Evolutionary conservation across 2,329 filamentous ascomycete genomes (phyloP), one percentile per base, ranked within the genome.

Genomic region (Tolypocladium tropicale): DNA sequence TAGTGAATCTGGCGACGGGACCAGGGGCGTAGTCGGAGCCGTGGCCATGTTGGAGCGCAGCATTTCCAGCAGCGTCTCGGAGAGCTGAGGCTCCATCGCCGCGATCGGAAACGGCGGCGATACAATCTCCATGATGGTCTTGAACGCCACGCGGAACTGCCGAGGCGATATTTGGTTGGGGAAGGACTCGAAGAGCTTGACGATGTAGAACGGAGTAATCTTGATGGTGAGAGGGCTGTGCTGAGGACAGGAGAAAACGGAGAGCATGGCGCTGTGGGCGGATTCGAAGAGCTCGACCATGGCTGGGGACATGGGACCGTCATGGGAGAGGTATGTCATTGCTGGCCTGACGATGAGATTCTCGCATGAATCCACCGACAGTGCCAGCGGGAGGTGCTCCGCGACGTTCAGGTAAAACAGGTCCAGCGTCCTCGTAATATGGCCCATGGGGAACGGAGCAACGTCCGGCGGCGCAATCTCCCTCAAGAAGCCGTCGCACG

Each of bases 101-200:
- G 88, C 84, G 43, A 95, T 80, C 1, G 84, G 80, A 39, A 88
- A 90, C 0, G 91, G 92, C 3, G 91, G 90, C 3, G 88, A 86
- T 12, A 90, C 84, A 57, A 95, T 86, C 63, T 88, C 86, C 69
- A 95, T 83, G 50, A 96, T 76, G 2, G 90, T 93, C 68, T 87
- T 89, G 76, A 95, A 92, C 12, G 91, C 92, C 11, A 96, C 78
- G 33, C 91, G 83, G 75, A 96, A 96, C 68, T 96, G 92, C 18
- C 91, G 84, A 1, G 89, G 79, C 0, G 89, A 92, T 23, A 96
- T 83, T 57, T 86, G 87, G 1, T 77, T 68, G 0, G 92, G 91
- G 69, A 96, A 96, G 1, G 90, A 85, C 23, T 81, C 77, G 65
- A 95, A 89, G 0, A 96, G 78, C 16, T 86, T 84, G 63, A 92